These are phyloP conservation scores for Martensiomyces pterosporus DNA, from an alignment of 192 early-diverging fungal genomes.

Conservation along the genomic window DNA sequence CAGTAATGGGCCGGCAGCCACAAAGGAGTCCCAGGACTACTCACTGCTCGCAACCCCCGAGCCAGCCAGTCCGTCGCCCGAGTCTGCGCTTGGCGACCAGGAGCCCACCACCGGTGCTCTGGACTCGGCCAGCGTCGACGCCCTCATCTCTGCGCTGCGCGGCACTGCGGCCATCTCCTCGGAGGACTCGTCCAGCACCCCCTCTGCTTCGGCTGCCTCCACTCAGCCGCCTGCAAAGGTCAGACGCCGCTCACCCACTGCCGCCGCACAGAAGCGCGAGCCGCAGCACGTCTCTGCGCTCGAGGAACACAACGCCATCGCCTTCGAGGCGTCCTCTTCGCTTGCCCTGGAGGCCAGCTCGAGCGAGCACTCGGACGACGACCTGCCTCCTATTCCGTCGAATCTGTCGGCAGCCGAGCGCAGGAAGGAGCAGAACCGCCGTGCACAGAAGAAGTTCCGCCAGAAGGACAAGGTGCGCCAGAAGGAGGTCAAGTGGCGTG, in stretches of 20 bases:
- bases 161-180: constrained; percentile 31
- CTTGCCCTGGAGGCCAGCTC: background rate
- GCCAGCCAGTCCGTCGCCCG: constrained; percentile 19
- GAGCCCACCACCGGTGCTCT: constrained; percentile 8
- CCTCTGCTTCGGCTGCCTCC: background rate
- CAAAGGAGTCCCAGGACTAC: background rate
- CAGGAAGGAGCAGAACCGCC: constrained; percentile 49
- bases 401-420: constrained; percentile 42
- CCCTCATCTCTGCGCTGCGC: constrained; percentile 29
- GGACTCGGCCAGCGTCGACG: constrained; percentile 36
- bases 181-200: background rate
- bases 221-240: background rate
- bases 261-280: no score
- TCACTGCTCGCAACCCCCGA: constrained; percentile 19
- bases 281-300: background rate
- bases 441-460: constrained; percentile 52
- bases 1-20: background rate
- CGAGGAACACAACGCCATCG: constrained; percentile 8
- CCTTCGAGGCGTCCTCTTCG: background rate
- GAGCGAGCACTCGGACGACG: constrained; percentile 13
- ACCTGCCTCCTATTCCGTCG: constrained; percentile 10
- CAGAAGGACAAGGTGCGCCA: constrained; percentile 54
- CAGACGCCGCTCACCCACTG: no score
- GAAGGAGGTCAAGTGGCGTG: constrained; percentile 51
- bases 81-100: constrained; percentile 6